Evolutionary conservation across 225 moss, liverwort and hornwort species (phyloP).

Genomic region (Thuidium tamariscinum): DNA sequence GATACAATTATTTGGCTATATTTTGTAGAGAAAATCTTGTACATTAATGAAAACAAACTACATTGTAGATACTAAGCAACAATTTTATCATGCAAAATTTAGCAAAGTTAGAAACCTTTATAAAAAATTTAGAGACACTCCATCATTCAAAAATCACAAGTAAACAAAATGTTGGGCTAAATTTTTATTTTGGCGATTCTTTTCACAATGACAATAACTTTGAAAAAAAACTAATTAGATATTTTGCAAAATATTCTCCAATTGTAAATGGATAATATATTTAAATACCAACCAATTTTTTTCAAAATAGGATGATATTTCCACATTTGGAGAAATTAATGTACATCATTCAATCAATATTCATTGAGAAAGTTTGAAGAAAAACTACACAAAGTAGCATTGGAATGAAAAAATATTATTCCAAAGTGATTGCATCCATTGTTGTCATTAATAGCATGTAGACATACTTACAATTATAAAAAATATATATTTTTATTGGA

Average conservation of each 20-base stretch:
- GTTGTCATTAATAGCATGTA: not conserved
- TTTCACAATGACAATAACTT: not conserved
- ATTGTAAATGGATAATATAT: not conserved
- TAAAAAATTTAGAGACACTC: not conserved
- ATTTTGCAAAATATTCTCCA: not conserved
- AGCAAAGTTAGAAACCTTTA: accelerated
- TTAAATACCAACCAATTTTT: not conserved
- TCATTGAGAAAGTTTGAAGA: accelerated
- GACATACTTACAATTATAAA: accelerated
- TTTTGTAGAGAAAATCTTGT: not conserved
- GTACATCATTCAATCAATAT: not conserved
- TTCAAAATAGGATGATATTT: not conserved
- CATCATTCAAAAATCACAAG: accelerated
- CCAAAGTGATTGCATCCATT: accelerated
- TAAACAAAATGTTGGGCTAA: not conserved
- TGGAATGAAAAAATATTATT: not conserved
- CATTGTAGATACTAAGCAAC: not conserved
- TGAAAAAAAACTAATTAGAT: not conserved
- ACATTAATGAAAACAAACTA: not conserved
- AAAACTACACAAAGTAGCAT: not conserved
- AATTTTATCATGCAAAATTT: not conserved
- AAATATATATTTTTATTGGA: not conserved
- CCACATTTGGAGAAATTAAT: not conserved
- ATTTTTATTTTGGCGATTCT: not conserved
- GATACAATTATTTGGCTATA: not conserved